Evolutionary conservation across 441 rosid genomes (phyloP).

Genomic region (Gossypium laxum): DNA sequence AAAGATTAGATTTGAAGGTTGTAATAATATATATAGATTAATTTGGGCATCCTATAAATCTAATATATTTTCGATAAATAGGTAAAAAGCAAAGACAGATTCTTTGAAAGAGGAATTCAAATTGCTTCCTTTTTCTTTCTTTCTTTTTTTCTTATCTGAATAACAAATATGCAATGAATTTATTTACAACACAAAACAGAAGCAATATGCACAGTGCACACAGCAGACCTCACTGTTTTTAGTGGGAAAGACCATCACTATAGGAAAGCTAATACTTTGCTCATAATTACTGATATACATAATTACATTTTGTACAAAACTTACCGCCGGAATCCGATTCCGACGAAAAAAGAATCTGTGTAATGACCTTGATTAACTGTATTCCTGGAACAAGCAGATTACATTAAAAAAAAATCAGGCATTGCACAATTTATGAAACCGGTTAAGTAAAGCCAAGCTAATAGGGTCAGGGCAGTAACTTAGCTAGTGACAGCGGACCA

Average conservation of each 20-base stretch:
- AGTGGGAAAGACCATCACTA: conserved; percentile 21
- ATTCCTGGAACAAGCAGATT: conserved; percentile 31
- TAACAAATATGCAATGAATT: conserved; percentile 11
- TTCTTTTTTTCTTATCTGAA: not conserved
- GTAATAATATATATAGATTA: too few species aligned
- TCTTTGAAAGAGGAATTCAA: conserved; percentile 1
- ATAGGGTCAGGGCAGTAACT: not conserved
- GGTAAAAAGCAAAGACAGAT: not conserved
- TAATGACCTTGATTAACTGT: conserved; percentile 19
- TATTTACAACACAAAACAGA: conserved; percentile 16
- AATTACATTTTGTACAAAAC: conserved; percentile 30
- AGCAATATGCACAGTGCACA: conserved; percentile 11
- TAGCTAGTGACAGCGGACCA: not conserved
- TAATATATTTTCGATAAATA: too few species aligned
- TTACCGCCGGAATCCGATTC: conserved; percentile 14
- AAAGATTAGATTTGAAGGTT: too few species aligned
- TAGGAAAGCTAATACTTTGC: conserved; percentile 17
- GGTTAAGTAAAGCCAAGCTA: not conserved
- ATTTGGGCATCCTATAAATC: too few species aligned
- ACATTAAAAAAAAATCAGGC: not conserved
- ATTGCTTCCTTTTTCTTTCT: not conserved
- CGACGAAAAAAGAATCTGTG: conserved; percentile 28
- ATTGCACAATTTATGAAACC: not conserved
- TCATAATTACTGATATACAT: conserved; percentile 10
- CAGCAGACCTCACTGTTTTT: not conserved